Conservation (phyloP, 2,329 filamentous ascomycete genomes). For the Fusarium nurragi region DNA sequence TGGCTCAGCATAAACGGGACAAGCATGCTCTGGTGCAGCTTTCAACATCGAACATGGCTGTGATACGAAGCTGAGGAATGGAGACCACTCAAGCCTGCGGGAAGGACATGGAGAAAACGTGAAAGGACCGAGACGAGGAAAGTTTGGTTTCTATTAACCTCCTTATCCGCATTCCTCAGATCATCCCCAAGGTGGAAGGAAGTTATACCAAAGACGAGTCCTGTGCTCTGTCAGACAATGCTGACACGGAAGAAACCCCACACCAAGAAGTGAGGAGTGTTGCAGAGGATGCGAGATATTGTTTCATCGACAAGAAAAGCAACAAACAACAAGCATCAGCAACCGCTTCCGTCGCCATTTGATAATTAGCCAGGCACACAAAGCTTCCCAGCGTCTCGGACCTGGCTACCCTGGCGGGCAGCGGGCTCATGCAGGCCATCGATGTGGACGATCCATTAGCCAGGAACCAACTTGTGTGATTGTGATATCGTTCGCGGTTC, state of each 20-base stretch:
- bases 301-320: slow-evolving; percentile 29
- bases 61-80: slow-evolving; percentile 41
- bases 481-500: neutral
- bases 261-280: slow-evolving; percentile 6
- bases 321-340: neutral
- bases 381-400: slow-evolving; percentile 26
- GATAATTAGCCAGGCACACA: slow-evolving; percentile 9
- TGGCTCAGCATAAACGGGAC: slow-evolving; percentile 26
- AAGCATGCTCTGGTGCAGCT: neutral
- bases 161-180: slow-evolving; percentile 28
- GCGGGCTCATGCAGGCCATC: slow-evolving; percentile 32
- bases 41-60: neutral
- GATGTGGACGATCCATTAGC: slow-evolving; percentile 21
- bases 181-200: slow-evolving; percentile 1
- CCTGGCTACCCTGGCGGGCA: slow-evolving; percentile 20
- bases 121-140: slow-evolving; percentile 10
- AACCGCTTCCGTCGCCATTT: slow-evolving; percentile 5
- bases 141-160: slow-evolving; percentile 6
- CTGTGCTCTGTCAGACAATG: slow-evolving; percentile 3
- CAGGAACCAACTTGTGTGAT: slow-evolving; percentile 28
- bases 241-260: slow-evolving; percentile 13
- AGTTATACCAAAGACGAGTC: neutral
- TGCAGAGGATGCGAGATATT: slow-evolving; percentile 18
- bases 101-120: slow-evolving; percentile 1
- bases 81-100: slow-evolving; percentile 2